Evolutionary conservation across 2,329 filamentous ascomycete species (phyloP).

Genomic region (Lasiodiplodia hormozganensis): DNA sequence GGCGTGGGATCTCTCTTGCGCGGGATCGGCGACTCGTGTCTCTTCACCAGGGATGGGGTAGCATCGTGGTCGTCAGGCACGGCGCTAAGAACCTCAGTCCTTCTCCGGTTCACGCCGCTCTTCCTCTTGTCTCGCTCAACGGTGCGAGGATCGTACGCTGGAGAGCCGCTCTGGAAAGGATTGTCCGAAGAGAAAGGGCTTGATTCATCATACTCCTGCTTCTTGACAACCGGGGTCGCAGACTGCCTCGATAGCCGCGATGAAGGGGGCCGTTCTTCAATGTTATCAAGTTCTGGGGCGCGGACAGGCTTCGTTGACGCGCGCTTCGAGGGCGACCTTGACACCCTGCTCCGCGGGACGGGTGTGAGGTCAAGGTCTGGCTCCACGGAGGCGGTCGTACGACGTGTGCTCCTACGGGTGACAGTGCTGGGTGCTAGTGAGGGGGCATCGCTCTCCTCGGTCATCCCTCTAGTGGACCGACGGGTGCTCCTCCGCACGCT

Average conservation of each 20-base stretch:
- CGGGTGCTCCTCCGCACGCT: conserved; percentile 37
- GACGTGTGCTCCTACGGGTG: conserved; percentile 21
- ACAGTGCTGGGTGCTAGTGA: conserved; percentile 38
- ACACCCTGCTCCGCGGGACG: conserved; percentile 32
- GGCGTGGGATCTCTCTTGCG: conserved; percentile 3
- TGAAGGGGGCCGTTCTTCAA: conserved; percentile 41
- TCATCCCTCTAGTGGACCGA: conserved; percentile 50
- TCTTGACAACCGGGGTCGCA: conserved; percentile 50
- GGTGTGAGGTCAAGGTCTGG: conserved; percentile 28
- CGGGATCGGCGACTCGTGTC: conserved; percentile 12
- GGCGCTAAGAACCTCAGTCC: conserved; percentile 49
- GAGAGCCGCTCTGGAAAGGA: conserved; percentile 87
- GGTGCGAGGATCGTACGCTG: conserved; percentile 51
- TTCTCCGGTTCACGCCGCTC: conserved; percentile 51
- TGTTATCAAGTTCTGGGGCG: conserved; percentile 41
- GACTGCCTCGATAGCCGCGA: conserved; percentile 13
- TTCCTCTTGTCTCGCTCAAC: conserved; percentile 50
- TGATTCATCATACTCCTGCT: conserved; percentile 55
- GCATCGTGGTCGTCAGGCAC: conserved; percentile 59
- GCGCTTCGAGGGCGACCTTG: conserved; percentile 45
- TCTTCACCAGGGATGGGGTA: conserved; percentile 53
- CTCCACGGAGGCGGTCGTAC: conserved; percentile 24
- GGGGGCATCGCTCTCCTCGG: conserved; percentile 43
- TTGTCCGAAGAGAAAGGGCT: conserved; percentile 88
- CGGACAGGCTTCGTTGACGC: conserved; percentile 54